Conservation (phyloP, 768 basidiomycete genomes). For the Leccinum fibrillosum region DNA sequence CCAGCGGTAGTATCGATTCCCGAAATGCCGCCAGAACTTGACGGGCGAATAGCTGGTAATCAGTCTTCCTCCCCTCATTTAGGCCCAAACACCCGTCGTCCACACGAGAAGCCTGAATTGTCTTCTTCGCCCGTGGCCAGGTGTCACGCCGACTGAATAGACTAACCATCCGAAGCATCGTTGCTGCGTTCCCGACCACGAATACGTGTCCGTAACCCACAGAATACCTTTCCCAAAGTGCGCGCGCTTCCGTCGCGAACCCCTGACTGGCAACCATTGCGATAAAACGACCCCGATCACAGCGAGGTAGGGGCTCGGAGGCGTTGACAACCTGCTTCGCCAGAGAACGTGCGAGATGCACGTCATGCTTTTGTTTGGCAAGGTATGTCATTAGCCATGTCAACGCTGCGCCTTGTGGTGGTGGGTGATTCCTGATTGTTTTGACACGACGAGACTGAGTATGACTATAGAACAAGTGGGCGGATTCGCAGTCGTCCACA, state of each 20-base stretch:
- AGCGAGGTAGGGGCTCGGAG: slow-evolving; percentile 39
- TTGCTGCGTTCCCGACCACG: slow-evolving; percentile 43
- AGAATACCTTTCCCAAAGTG: slow-evolving; percentile 57
- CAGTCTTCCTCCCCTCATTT: slow-evolving; percentile 3
- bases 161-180: slow-evolving; percentile 43
- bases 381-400: slow-evolving; percentile 55
- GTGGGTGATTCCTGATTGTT: slow-evolving; percentile 41
- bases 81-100: neutral
- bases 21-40: slow-evolving; percentile 45
- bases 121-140: slow-evolving; percentile 12
- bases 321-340: slow-evolving; percentile 46
- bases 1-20: slow-evolving; percentile 37
- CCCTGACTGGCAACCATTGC: slow-evolving; percentile 43
- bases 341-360: slow-evolving; percentile 47
- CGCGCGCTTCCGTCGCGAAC: slow-evolving; percentile 45
- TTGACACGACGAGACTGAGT: slow-evolving; percentile 36
- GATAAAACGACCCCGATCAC: slow-evolving; percentile 51
- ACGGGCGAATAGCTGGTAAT: slow-evolving; percentile 38
- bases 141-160: slow-evolving; percentile 33
- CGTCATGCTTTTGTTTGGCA: slow-evolving; percentile 33
- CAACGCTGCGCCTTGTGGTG: slow-evolving; percentile 45
- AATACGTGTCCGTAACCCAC: slow-evolving; percentile 37
- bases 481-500: slow-evolving; percentile 31
- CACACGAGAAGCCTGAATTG: neutral
- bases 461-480: slow-evolving; percentile 45